phyloP scores from a whole-genome alignment of 129 eudicot genomes.

The Escallonia herrerae region DNA sequence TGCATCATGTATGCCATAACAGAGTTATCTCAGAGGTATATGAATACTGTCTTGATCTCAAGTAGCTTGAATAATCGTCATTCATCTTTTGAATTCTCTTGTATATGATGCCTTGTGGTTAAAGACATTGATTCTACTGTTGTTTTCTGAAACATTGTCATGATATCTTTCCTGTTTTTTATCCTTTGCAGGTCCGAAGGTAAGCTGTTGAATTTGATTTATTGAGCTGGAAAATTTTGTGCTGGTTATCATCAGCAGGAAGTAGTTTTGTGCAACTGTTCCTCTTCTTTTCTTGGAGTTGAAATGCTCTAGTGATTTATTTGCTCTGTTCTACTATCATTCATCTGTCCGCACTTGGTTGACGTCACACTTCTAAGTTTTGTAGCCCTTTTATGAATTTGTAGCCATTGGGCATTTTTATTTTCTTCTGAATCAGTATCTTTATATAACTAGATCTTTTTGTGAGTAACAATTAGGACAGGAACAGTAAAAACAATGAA shows the following conservation, averaged over 20 bases:
- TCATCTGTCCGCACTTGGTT: background rate
- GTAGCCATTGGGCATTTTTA: no score
- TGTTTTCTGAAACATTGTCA: background rate
- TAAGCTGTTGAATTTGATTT: slow-evolving; percentile 28
- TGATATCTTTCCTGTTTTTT: slow-evolving; percentile 16
- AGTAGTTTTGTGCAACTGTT: slow-evolving; percentile 12
- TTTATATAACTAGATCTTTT: no score
- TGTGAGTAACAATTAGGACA: no score
- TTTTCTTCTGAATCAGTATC: no score
- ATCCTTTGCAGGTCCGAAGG: slow-evolving; percentile 70
- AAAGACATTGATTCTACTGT: background rate
- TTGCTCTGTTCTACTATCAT: background rate
- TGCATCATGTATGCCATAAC: no score
- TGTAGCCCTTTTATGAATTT: no score
- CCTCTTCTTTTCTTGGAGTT: background rate
- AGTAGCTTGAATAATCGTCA: background rate
- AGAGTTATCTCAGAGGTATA: background rate
- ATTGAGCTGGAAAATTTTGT: slow-evolving; percentile 23
- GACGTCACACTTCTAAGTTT: background rate
- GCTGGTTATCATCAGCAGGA: slow-evolving; percentile 16
- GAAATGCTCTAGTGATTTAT: background rate
- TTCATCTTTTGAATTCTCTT: slow-evolving; percentile 1
- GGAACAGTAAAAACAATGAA: no score
- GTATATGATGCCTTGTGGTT: background rate
- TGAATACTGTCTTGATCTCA: slow-evolving; percentile 6